A percentile compares a stretch with the other conserved stretches of the same genome.
These are phyloP conservation scores for Haplographium delicatum DNA, from an alignment of 495 filamentous ascomycete genomes.

Conservation along the genomic window DNA sequence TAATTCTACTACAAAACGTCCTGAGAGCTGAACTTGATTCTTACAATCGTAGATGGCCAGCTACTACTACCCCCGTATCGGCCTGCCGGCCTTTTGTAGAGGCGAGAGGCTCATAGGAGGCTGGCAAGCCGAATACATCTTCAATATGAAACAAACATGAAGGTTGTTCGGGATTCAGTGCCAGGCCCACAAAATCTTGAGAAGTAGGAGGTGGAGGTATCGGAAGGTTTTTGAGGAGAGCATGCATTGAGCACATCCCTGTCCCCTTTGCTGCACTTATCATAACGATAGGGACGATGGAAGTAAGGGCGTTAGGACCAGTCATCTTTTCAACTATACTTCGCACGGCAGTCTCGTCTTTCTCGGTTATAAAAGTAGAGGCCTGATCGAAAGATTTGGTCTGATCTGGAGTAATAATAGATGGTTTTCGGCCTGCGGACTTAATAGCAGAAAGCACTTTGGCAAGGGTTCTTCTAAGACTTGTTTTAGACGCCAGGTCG, in stretches of 20 bases:
- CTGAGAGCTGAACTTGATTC: slow-evolving; percentile 30
- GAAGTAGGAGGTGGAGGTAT: slow-evolving; percentile 52
- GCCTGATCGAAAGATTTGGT: slow-evolving; percentile 26
- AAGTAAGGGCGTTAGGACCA: slow-evolving; percentile 37
- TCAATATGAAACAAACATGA: slow-evolving; percentile 77
- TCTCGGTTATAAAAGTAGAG: slow-evolving; percentile 30
- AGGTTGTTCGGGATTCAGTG: slow-evolving; percentile 43
- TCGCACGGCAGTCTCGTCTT: slow-evolving; percentile 47
- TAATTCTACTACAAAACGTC: background rate
- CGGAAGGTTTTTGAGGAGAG: slow-evolving; percentile 72
- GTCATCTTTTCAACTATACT: slow-evolving; percentile 42
- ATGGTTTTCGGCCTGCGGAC: slow-evolving; percentile 62
- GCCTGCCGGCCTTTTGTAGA: slow-evolving; percentile 40
- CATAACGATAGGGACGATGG: slow-evolving; percentile 76
- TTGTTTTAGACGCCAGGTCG: slow-evolving; percentile 71
- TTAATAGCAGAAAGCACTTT: slow-evolving; percentile 77
- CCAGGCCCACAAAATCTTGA: slow-evolving; percentile 37
- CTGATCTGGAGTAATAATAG: slow-evolving; percentile 52
- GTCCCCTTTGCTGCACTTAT: slow-evolving; percentile 83
- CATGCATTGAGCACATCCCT: slow-evolving; percentile 77
- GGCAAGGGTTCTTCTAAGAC: slow-evolving; percentile 61
- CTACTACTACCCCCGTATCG: slow-evolving; percentile 62
- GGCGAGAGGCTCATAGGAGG: slow-evolving; percentile 38
- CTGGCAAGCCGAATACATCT: slow-evolving; percentile 60
- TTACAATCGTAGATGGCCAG: slow-evolving; percentile 79